Percentiles rank a stretch among this genome's conserved stretches.
These are phyloP conservation scores for Leccinum disarticulatum DNA, from an alignment of 768 basidiomycete genomes.

Conservation along the genomic window DNA sequence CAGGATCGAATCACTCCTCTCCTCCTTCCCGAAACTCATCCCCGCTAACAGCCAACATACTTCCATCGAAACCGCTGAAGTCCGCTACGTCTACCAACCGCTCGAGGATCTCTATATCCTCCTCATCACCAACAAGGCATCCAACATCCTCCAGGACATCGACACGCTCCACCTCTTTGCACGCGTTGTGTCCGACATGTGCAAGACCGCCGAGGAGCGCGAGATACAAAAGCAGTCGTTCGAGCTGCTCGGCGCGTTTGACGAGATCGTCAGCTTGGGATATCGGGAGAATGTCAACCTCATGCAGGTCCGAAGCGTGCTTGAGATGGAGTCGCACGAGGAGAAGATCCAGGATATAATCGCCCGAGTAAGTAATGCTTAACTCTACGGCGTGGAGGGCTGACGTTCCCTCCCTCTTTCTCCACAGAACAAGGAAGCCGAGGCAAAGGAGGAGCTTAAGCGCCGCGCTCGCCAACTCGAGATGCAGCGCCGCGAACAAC, in stretches of 20 bases:
- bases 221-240: constrained; percentile 91
- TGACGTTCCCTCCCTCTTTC: background rate
- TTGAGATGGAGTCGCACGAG: constrained; percentile 91
- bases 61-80: constrained; percentile 92
- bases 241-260: constrained; percentile 92
- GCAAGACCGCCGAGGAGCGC: constrained; percentile 80
- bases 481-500: constrained; percentile 95
- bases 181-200: constrained; percentile 90
- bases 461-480: constrained; percentile 97
- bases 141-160: constrained; percentile 92
- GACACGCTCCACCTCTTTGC: constrained; percentile 94
- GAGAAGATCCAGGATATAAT: constrained; percentile 99
- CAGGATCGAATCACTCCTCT: constrained; percentile 91
- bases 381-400: background rate
- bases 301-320: constrained; percentile 72
- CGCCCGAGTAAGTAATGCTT: constrained; percentile 61
- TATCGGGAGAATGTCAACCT: constrained; percentile 78
- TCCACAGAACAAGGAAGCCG: constrained; percentile 92
- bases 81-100: constrained; percentile 95
- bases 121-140: constrained; percentile 96
- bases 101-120: constrained; percentile 96
- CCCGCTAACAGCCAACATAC: constrained; percentile 46
- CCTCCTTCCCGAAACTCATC: constrained; percentile 97
- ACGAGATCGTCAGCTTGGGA: constrained; percentile 92
- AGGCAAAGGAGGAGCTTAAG: constrained; percentile 98